Base-by-base conservation (phyloP, 129 eudicot genomes). In the Centrapalus pauciflorus region DNA sequence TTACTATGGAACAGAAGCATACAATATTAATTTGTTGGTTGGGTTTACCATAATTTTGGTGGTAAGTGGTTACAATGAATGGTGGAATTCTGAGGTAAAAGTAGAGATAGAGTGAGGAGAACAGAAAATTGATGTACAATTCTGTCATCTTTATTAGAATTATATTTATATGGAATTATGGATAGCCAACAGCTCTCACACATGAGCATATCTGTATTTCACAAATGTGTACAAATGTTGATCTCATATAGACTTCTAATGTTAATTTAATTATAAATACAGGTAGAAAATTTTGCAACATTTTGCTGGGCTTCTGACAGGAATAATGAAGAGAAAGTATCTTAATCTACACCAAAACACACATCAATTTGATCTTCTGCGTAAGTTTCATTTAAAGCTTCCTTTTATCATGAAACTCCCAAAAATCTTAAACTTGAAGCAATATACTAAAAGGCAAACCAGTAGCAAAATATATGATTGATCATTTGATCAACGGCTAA, bases 291-390 rank as follows among this genome's bases (percentile, higher is more conserved):
- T 27, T 2, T 64, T 55, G n/a, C 62, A 77, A 30, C 46, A 7
- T 55, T 55, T 45, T 16, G 50, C 23, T 23, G 59, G 33, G 29
- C 27, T 34, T 35, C 29, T 14, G 34, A 57, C 54, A 79, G 75
- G 64, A 45, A 65, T 24, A 45, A 85, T 83, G 99, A 84, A 78
- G 99, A 89, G 83, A 73, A 71, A 66, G 77, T 32, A 32, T 33
- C 0, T 7, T 55, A 61, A 50, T 62, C 7, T 86, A 78, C 88
- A 88, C 76, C 87, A 89, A 64, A 66, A 35, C 69, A 75, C 61
- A 27, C 96, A 93, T 80, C 96, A 81, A 17, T 80, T 93, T 67
- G 81, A 80, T 80, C 61, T 77, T 20, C 40, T 70, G 21, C 95
- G 99, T 93, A 86, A 84, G 99, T 59, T 60, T 34, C 67, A 30